These are phyloP conservation scores for Tanacetum coccineum DNA, from an alignment of 129 eudicot genomes.

Conservation along the genomic window DNA sequence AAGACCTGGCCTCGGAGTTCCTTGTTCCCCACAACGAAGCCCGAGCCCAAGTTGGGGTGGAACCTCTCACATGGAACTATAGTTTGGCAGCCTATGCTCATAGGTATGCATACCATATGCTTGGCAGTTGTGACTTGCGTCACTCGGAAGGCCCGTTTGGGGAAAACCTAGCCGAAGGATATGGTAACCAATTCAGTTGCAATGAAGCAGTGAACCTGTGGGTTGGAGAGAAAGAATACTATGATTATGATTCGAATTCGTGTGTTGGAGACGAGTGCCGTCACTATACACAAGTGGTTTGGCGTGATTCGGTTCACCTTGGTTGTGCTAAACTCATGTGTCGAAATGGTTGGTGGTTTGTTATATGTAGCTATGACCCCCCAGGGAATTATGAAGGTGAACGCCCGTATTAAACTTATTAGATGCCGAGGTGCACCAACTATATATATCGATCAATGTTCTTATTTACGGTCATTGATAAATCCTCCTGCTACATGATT, in stretches of 20 bases:
- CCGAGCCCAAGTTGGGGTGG: conserved; percentile 45
- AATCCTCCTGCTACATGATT: too few species aligned
- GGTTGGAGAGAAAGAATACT: conserved; percentile 47
- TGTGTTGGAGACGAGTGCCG: conserved; percentile 35
- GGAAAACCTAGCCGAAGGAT: conserved; percentile 33
- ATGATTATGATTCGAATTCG: conserved; percentile 30
- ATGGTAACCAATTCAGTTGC: conserved; percentile 18
- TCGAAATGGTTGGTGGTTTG: conserved; percentile 34
- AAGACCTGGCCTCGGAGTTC: too few species aligned
- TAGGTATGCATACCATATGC: conserved; percentile 29
- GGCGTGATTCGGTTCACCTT: conserved; percentile 39
- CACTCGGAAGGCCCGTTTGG: conserved; percentile 52
- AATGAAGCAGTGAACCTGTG: conserved; percentile 34
- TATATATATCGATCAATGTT: too few species aligned
- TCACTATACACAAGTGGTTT: conserved; percentile 70
- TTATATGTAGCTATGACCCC: conserved; percentile 54
- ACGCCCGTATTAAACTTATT: conserved; percentile 37
- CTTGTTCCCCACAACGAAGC: conserved; percentile 36
- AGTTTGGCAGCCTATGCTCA: conserved; percentile 42
- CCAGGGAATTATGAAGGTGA: conserved; percentile 50
- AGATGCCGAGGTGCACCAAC: too few species aligned
- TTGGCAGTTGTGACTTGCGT: conserved; percentile 19
- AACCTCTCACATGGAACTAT: conserved; percentile 41
- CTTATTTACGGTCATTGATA: too few species aligned
- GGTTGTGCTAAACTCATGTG: conserved; percentile 61